Percentiles rank a stretch among this genome's conserved stretches.
phyloP scores from a whole-genome alignment of 208 protist genomes.

The Herpetomonas tarakana region DNA sequence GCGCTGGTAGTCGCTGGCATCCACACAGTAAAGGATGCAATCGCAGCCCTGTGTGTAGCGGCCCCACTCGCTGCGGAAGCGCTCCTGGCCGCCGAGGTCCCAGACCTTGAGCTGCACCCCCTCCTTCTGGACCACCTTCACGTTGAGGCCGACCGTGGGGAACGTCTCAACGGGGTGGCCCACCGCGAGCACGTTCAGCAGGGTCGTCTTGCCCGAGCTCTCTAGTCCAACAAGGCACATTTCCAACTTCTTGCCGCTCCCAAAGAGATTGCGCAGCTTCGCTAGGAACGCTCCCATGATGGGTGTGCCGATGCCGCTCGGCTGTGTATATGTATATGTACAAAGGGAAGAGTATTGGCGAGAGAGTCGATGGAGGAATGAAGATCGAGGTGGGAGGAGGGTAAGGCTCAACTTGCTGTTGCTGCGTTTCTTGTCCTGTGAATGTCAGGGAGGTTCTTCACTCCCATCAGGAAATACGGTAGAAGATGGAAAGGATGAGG shows the following conservation, averaged over 20 bases:
- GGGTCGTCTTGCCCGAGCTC: conserved; percentile 78
- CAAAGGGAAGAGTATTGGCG: too few relatives aligned
- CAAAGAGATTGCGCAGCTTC: conserved; percentile 49
- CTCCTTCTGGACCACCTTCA: conserved; percentile 74
- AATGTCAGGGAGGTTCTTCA: too few relatives aligned
- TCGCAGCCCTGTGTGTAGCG: conserved; percentile 72
- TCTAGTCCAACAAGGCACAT: conserved; percentile 76
- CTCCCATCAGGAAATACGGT: too few relatives aligned
- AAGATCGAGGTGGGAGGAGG: too few relatives aligned
- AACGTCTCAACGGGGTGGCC: conserved; percentile 66
- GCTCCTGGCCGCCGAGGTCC: conserved; percentile 75
- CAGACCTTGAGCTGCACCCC: conserved; percentile 81
- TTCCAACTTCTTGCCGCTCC: conserved; percentile 61
- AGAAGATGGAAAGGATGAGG: too few relatives aligned
- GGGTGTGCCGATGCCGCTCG: not conserved
- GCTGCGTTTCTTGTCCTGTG: too few relatives aligned
- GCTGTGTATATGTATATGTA: conserved; percentile 6
- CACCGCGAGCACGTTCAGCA: conserved; percentile 74
- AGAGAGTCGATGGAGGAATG: too few relatives aligned
- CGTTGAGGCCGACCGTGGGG: conserved; percentile 79
- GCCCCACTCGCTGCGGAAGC: conserved; percentile 72
- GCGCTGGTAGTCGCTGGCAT: conserved; percentile 56
- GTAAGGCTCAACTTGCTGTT: too few relatives aligned
- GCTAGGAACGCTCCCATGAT: conserved; percentile 55
- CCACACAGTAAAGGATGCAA: conserved; percentile 75